Evolutionary conservation across 176 grass and related monocot species (phyloP), one percentile per base, ranked within the genome.

Genomic region (Cenchrus fungigraminus): DNA sequence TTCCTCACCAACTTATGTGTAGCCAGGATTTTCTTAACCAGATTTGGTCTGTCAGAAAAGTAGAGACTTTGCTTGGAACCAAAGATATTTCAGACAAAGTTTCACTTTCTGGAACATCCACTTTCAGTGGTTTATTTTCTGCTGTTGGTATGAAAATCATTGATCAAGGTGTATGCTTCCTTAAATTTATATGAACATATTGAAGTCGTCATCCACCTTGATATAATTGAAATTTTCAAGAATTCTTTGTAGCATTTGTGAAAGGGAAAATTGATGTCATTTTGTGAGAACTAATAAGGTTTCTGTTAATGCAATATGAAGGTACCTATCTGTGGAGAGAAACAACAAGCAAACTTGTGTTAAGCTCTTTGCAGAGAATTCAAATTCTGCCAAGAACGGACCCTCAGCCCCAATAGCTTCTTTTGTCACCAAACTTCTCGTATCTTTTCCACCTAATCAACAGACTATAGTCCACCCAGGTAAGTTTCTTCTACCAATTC

Each of bases 301-400:
- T 73, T 77, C 0, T 73, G 44, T 65, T 76, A 31, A 49, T 92
- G 59, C 51, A 74, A 79, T 86, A 2, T 81, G 84, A 87, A 96
- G 97, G 97, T 91, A 91, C 86, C 71, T 99, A 46, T 92, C 86
- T 67, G 93, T 99, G 82, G 97, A 99, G 88, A 99, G 88, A 89
- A 96, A 94, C 76, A 96, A 91, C 86, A 96, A 94, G 79, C 94
- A 96, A 54, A 83, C 94, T 31, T 92, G 62, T 31, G 90, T 99
- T 87, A 99, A 96, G 80, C 83, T 99, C 62, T 96, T 87, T 80
- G 88, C 86, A 5, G 94, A 99, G 46, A 82, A 91, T 47, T 92
- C 90, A 5, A 91, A 53, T 57, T 91, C 88, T 46, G 81, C 86
- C 9, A 92, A 86, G 86, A 91, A 96, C 45, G 61, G 91, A 34